Conservation (phyloP, 305 asterid species). For the Salvia sclarea region DNA sequence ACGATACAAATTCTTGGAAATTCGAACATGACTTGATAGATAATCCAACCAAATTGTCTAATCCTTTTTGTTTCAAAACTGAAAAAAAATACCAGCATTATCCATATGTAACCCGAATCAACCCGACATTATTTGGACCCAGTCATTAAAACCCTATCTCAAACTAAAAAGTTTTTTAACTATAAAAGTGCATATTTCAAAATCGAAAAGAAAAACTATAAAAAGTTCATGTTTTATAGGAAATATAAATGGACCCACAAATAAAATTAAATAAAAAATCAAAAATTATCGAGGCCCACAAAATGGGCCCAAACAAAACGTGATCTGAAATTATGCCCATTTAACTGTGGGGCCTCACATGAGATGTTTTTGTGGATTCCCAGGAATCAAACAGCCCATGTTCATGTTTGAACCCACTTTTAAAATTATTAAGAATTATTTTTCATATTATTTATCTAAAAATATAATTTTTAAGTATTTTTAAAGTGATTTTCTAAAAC, state of each 20-base stretch:
- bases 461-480: neutral
- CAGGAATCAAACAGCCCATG: constrained; percentile 42
- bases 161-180: neutral
- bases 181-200: neutral
- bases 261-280: neutral
- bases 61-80: neutral
- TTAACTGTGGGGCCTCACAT: constrained; percentile 24
- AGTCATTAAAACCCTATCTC: neutral
- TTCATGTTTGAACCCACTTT: constrained; percentile 32
- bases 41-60: no score
- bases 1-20: no score
- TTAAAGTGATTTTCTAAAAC: neutral
- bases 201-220: neutral
- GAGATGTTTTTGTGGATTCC: constrained; percentile 21
- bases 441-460: no score
- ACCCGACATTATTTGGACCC: neutral
- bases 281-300: constrained; percentile 19
- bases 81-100: neutral
- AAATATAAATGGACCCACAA: constrained; percentile 27
- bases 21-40: no score
- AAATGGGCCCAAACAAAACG: constrained; percentile 22
- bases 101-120: neutral
- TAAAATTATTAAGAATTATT: neutral
- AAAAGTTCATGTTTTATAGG: constrained; percentile 1
- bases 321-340: constrained; percentile 6